Conservation (phyloP, 1,139 yeast genomes). For the Magnusiomyces magnusii region DNA sequence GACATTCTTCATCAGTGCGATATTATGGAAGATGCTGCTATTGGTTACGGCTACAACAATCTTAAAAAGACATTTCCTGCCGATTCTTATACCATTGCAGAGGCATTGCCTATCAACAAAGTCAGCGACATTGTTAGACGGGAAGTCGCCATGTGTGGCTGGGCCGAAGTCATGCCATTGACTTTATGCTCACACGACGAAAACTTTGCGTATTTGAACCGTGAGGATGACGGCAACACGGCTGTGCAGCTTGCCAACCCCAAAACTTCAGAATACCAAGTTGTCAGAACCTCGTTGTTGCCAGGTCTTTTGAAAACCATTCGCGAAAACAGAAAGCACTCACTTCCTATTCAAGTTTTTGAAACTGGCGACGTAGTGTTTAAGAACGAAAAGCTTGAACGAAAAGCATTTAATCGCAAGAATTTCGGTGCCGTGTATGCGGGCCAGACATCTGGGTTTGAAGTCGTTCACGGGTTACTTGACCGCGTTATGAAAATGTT, state of each 20-base stretch:
- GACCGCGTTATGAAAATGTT: conserved; percentile 96
- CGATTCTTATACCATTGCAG: conserved; percentile 72
- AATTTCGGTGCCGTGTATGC: conserved; percentile 93
- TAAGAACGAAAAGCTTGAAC: conserved; percentile 71
- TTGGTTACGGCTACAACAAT: conserved; percentile 92
- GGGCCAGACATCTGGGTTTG: conserved; percentile 94
- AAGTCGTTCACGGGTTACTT: conserved; percentile 84
- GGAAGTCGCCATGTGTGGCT: conserved; percentile 92
- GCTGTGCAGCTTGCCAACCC: conserved; percentile 95
- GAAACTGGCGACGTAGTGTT: conserved; percentile 94
- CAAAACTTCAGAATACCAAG: conserved; percentile 94
- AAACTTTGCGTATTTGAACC: conserved; percentile 79
- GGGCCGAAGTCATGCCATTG: conserved; percentile 93
- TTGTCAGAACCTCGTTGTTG: conserved; percentile 86
- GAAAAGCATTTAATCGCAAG: conserved; percentile 88
- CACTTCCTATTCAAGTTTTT: conserved; percentile 89
- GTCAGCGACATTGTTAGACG: conserved; percentile 82
- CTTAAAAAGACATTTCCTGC: conserved; percentile 75
- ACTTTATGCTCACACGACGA: conserved; percentile 96
- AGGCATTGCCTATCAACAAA: conserved; percentile 86
- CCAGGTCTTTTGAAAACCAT: conserved; percentile 96
- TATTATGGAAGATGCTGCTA: conserved; percentile 97
- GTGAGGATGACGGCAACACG: conserved; percentile 59
- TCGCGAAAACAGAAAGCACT: conserved; percentile 92
- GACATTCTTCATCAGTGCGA: conserved; percentile 97